Percentiles rank a stretch among this genome's conserved stretches.
Conservation (phyloP, 495 filamentous ascomycete genomes). For the Penicillium desertorum region DNA sequence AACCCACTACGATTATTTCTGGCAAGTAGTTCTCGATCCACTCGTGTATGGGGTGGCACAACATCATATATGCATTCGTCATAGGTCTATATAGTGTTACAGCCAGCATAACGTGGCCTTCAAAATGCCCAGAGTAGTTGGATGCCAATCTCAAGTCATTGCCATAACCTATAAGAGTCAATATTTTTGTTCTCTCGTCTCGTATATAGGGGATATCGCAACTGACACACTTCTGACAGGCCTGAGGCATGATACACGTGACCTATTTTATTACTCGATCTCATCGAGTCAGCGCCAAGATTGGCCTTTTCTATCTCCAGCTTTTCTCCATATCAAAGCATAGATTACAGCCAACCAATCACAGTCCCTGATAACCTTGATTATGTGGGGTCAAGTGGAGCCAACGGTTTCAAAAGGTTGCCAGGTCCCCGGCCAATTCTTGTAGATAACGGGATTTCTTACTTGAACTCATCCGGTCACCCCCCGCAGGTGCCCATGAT, state of each 20-base stretch:
- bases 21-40: no score
- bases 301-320: constrained; percentile 12
- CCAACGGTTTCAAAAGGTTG: background rate
- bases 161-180: no score
- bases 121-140: no score
- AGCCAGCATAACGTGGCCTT: no score
- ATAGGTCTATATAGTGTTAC: no score
- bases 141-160: no score
- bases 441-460: constrained; percentile 24
- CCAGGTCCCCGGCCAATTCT: constrained; percentile 20
- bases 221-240: background rate
- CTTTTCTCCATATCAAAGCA: constrained; percentile 28
- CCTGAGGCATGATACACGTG: background rate
- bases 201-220: no score
- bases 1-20: no score
- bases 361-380: background rate
- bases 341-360: constrained; percentile 15
- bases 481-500: constrained; percentile 14
- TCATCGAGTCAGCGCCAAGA: constrained; percentile 40
- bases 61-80: no score
- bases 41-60: no score
- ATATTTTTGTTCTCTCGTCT: no score
- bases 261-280: constrained; percentile 40
- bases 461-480: constrained; percentile 30
- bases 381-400: background rate